These are phyloP conservation scores for Neofusicoccum laricinum DNA, from an alignment of 2,329 filamentous ascomycete genomes.

Conservation along the genomic window DNA sequence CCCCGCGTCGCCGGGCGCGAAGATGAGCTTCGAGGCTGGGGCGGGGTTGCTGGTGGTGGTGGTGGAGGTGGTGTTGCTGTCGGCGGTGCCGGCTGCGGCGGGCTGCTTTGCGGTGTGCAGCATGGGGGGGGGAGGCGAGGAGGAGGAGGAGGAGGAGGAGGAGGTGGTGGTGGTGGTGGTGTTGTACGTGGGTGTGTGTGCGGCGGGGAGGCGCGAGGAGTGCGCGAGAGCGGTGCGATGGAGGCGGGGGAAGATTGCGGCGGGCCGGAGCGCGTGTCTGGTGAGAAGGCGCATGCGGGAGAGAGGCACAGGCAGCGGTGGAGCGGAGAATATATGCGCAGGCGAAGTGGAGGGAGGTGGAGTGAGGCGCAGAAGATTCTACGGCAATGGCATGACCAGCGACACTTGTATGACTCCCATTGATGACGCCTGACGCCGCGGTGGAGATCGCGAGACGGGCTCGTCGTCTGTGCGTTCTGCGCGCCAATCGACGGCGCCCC, in stretches of 20 bases:
- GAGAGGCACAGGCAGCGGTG: neutral
- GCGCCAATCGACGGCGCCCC: neutral
- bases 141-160: too few species aligned
- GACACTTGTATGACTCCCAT: neutral
- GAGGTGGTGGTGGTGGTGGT: too few species aligned
- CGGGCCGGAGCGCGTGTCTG: neutral
- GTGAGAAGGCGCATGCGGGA: neutral
- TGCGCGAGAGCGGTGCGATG: neutral
- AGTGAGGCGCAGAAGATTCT: neutral
- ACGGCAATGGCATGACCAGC: neutral
- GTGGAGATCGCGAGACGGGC: neutral
- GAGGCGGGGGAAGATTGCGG: neutral
- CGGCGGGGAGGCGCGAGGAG: neutral
- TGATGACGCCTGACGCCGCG: neutral
- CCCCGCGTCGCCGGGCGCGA: conserved; percentile 60
- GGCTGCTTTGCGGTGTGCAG: neutral
- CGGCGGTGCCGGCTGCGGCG: neutral
- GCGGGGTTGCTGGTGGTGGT: neutral
- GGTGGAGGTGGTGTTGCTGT: neutral
- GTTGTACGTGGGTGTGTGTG: too few species aligned
- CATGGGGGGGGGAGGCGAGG: too few species aligned
- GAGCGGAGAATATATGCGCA: neutral
- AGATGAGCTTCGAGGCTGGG: conserved; percentile 39
- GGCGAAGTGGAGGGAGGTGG: neutral
- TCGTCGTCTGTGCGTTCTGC: neutral